phyloP scores from a whole-genome alignment of 345 rosid genomes.

The Pugionium cornutum region DNA sequence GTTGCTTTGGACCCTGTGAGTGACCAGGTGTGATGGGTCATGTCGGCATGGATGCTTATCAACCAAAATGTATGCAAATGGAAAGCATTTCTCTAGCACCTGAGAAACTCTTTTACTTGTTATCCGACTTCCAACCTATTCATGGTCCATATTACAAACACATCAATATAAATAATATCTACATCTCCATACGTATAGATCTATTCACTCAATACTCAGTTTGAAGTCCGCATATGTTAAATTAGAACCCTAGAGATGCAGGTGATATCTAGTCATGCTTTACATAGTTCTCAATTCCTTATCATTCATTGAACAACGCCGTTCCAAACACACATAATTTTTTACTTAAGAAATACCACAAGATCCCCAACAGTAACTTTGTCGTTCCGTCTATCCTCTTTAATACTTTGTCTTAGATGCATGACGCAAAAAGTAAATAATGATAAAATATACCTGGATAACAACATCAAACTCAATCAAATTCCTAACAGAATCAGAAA shows the following conservation, averaged over 20 bases:
- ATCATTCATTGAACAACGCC: neutral
- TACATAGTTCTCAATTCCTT: constrained; percentile 18
- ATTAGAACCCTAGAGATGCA: constrained; percentile 20
- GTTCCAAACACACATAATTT: neutral
- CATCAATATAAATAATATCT: neutral
- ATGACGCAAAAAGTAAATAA: constrained; percentile 17
- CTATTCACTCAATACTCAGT: constrained; percentile 12
- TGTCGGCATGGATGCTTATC: constrained; percentile 83
- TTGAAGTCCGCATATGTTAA: neutral
- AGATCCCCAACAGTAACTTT: neutral
- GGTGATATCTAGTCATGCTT: constrained; percentile 7
- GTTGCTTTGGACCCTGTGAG: constrained; percentile 85
- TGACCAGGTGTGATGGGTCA: constrained; percentile 88
- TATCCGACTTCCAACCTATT: constrained; percentile 88
- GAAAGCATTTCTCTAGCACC: constrained; percentile 74
- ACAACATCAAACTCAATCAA: constrained; percentile 66
- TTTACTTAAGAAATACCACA: constrained; percentile 12
- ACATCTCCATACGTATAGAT: neutral
- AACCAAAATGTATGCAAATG: constrained; percentile 72
- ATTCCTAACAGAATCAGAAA: constrained; percentile 62
- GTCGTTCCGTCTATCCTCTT: constrained; percentile 17
- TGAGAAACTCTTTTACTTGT: constrained; percentile 82
- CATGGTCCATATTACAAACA: constrained; percentile 35
- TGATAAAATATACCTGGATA: constrained; percentile 64
- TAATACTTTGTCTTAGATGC: constrained; percentile 21